Evolutionary conservation across 352 stramenopile species (phyloP).

Genomic region (Globisporangium takayamanum): DNA sequence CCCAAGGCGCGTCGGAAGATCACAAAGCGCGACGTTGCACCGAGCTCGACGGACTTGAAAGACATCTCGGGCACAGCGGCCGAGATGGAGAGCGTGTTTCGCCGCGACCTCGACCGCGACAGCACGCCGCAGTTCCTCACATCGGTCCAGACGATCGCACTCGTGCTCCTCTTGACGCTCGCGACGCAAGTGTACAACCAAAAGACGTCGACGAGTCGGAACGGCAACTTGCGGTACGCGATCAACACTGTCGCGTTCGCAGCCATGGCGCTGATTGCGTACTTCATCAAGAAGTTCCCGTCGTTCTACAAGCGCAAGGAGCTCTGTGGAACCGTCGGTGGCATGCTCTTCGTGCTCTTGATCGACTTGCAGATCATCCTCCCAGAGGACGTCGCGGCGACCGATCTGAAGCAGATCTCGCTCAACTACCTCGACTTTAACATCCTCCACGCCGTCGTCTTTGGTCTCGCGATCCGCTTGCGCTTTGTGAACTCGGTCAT

Average conservation of each 20-base stretch:
- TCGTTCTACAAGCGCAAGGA: constrained; percentile 33
- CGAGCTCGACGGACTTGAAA: constrained; percentile 20
- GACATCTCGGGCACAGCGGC: constrained; percentile 32
- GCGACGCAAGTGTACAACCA: constrained; percentile 36
- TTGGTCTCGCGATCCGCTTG: constrained; percentile 48
- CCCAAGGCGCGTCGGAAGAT: constrained; percentile 19
- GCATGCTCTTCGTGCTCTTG: constrained; percentile 28
- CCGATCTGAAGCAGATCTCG: constrained; percentile 3
- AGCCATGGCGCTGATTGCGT: constrained; percentile 19
- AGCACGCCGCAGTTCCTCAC: constrained; percentile 47
- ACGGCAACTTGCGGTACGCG: constrained; percentile 26
- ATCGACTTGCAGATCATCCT: constrained; percentile 42
- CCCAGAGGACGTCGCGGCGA: background rate
- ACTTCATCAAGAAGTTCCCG: constrained; percentile 27
- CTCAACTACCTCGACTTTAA: constrained; percentile 38
- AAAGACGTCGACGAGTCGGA: constrained; percentile 9
- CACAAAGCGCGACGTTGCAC: constrained; percentile 1
- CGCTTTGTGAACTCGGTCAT: constrained; percentile 48
- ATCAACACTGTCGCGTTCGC: constrained; percentile 26
- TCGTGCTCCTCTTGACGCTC: constrained; percentile 30
- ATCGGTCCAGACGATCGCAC: constrained; percentile 26
- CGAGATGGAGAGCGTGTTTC: constrained; percentile 56
- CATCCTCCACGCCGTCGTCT: constrained; percentile 48
- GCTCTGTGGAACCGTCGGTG: constrained; percentile 16
- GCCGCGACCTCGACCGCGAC: constrained; percentile 37